A percentile compares a stretch with the other conserved stretches of the same genome.
Conservation (phyloP, 306 rosid species). For the Betula pendula region DNA sequence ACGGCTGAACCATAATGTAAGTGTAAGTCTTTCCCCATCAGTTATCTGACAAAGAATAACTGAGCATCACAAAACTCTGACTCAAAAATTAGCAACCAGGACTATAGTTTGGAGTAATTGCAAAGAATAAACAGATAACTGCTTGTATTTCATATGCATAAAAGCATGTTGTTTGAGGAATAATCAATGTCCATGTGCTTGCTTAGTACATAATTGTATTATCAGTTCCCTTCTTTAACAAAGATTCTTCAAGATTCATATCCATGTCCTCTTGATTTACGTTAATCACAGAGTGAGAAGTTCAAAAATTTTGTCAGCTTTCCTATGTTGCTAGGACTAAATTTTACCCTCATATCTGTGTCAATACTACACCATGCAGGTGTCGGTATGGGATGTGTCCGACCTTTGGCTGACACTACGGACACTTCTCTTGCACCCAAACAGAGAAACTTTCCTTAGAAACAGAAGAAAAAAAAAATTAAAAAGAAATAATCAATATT, state of each 20-base stretch:
- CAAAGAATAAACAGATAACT: neutral
- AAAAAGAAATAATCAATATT: no score
- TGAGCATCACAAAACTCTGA: slow-evolving; percentile 31
- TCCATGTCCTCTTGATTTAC: neutral
- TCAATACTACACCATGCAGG: neutral
- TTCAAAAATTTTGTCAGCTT: no score
- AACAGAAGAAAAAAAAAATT: no score
- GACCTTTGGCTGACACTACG: neutral
- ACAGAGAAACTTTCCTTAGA: neutral
- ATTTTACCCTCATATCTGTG: neutral
- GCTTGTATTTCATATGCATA: neutral
- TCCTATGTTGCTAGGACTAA: no score
- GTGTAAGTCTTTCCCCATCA: slow-evolving; percentile 88
- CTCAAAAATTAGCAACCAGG: neutral
- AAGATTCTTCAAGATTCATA: neutral
- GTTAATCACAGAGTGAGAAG: no score
- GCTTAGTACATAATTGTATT: neutral
- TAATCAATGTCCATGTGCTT: neutral
- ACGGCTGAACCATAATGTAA: slow-evolving; percentile 90
- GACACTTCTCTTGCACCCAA: neutral
- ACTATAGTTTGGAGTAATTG: no score
- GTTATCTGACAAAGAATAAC: slow-evolving; percentile 56
- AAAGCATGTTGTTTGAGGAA: neutral
- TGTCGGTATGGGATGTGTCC: neutral
- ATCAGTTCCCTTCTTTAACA: neutral